These are phyloP conservation scores for Zoysia pacifica DNA, from an alignment of 176 grass and related monocot genomes.

Conservation along the genomic window DNA sequence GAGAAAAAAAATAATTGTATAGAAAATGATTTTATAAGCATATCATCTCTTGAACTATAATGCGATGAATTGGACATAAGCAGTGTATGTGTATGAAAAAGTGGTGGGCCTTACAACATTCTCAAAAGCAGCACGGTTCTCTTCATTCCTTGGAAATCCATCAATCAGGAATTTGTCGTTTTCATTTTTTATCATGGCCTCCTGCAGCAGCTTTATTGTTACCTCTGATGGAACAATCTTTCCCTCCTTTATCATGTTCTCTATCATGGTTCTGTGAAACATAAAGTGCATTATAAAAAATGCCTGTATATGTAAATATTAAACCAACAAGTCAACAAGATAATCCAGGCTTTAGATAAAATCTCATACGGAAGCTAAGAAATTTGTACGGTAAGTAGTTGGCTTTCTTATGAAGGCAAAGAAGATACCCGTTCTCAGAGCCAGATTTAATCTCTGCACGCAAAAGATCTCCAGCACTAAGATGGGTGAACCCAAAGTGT, in stretches of 20 bases:
- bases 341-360: background rate
- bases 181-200: constrained; percentile 73
- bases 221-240: constrained; percentile 93
- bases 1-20: constrained; percentile 23
- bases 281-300: constrained; percentile 31
- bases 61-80: background rate
- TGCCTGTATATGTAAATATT: constrained; percentile 17
- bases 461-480: constrained; percentile 90
- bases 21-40: background rate
- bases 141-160: constrained; percentile 91
- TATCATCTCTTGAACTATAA: constrained; percentile 11
- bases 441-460: constrained; percentile 86
- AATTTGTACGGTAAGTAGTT: background rate
- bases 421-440: constrained; percentile 74
- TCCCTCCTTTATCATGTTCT: constrained; percentile 98
- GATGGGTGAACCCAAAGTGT: constrained; percentile 85
- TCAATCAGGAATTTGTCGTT: constrained; percentile 88
- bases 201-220: constrained; percentile 83
- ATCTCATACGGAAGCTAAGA: constrained; percentile 7
- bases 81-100: constrained; percentile 7
- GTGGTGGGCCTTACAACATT: constrained; percentile 55
- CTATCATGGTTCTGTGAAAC: constrained; percentile 78
- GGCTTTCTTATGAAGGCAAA: constrained; percentile 24
- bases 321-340: constrained; percentile 6
- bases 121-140: constrained; percentile 89